Percentiles rank a stretch among this genome's conserved stretches.
Evolutionary conservation across 805 yeast species (phyloP).

Genomic region (Saccharomycopsis schoenii): DNA sequence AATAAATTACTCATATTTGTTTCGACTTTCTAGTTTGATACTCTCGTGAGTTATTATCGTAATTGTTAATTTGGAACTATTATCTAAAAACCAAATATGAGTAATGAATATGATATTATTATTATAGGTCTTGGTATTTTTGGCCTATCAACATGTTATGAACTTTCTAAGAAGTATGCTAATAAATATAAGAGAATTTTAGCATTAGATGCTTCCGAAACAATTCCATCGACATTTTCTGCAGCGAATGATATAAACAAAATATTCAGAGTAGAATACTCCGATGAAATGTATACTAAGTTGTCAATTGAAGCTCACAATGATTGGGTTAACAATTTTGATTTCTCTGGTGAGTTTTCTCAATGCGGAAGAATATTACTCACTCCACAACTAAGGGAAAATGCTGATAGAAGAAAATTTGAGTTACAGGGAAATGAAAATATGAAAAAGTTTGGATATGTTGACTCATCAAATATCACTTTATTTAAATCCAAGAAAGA

Average conservation of each 20-base stretch:
- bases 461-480: conserved; percentile 22
- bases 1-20: no score
- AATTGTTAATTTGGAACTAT: no score
- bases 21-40: background rate
- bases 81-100: background rate
- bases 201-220: conserved; percentile 31
- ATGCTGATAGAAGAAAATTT: conserved; percentile 28
- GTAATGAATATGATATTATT: conserved; percentile 2
- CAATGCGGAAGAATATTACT: conserved; percentile 35
- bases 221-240: conserved; percentile 35
- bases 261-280: conserved; percentile 39
- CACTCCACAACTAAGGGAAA: conserved; percentile 24
- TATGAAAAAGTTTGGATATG: conserved; percentile 23
- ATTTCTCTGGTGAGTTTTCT: conserved; percentile 26
- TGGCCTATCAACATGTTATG: conserved; percentile 36
- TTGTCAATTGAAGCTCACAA: conserved; percentile 37
- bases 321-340: conserved; percentile 30
- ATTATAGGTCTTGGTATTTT: conserved; percentile 35
- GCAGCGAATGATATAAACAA: conserved; percentile 42
- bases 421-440: conserved; percentile 30
- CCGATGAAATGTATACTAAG: conserved; percentile 32
- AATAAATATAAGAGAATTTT: conserved; percentile 21
- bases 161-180: conserved; percentile 26
- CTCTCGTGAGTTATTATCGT: no score
- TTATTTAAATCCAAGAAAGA: conserved; percentile 25